Evolutionary conservation across 1,139 yeast species (phyloP).

Genomic region (Yamadazyma diddensiae): DNA sequence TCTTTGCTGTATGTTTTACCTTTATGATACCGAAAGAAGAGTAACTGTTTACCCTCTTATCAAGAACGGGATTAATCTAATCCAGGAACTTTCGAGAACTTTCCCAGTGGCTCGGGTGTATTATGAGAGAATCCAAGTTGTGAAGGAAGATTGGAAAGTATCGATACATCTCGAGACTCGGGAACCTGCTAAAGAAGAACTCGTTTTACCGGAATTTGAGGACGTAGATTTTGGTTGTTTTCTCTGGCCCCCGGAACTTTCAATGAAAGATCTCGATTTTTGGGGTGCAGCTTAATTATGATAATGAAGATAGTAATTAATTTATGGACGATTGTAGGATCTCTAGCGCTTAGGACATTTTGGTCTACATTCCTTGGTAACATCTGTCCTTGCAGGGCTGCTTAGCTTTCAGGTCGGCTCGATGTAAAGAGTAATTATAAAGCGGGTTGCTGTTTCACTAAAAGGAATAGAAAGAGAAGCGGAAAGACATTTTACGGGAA

Average conservation of each 20-base stretch:
- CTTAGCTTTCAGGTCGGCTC: too few relatives aligned
- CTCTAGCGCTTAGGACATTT: too few relatives aligned
- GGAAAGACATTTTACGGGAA: too few relatives aligned
- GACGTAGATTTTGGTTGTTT: conserved; percentile 1
- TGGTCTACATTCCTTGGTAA: too few relatives aligned
- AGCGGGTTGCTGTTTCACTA: too few relatives aligned
- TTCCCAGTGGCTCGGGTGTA: conserved; percentile 2
- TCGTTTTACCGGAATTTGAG: background rate
- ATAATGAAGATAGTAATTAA: too few relatives aligned
- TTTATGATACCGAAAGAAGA: background rate
- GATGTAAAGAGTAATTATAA: too few relatives aligned
- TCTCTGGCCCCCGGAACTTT: conserved; percentile 1
- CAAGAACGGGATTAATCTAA: background rate
- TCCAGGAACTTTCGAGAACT: background rate
- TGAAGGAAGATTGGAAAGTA: conserved; percentile 4
- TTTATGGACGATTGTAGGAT: too few relatives aligned
- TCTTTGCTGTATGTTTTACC: conserved; percentile 1
- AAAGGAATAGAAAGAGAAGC: too few relatives aligned
- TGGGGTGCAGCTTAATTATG: too few relatives aligned
- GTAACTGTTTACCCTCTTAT: background rate
- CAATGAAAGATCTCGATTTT: too few relatives aligned
- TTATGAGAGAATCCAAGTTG: conserved; percentile 3
- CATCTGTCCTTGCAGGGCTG: too few relatives aligned
- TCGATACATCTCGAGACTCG: background rate
- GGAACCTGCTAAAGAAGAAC: background rate